These are phyloP conservation scores for Cydonia oblonga DNA, from an alignment of 331 rosid genomes.

Conservation along the genomic window DNA sequence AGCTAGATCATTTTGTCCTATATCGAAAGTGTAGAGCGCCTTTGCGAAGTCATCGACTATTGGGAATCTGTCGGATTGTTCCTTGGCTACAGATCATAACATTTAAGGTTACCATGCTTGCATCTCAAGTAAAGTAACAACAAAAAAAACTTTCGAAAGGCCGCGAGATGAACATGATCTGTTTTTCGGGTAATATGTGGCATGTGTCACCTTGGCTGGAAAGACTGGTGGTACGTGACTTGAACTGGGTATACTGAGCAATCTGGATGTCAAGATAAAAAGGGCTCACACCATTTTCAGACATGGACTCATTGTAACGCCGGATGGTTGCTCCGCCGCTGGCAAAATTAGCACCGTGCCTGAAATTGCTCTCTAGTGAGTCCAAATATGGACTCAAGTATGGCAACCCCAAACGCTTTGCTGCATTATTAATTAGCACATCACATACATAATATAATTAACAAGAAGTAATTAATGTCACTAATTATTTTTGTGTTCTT, in stretches of 20 bases:
- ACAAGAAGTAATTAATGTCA: not conserved
- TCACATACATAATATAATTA: too few species aligned
- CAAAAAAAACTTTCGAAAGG: too few species aligned
- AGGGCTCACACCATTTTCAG: constrained; percentile 45
- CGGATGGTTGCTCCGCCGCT: constrained; percentile 62
- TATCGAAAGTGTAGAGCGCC: constrained; percentile 64
- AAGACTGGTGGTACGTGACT: constrained; percentile 39
- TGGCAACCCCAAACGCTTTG: constrained; percentile 41
- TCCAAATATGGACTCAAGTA: constrained; percentile 51
- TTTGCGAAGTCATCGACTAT: constrained; percentile 52
- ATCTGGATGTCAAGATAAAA: constrained; percentile 60
- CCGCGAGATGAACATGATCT: too few species aligned
- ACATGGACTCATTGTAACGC: constrained; percentile 42
- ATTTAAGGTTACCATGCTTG: not conserved
- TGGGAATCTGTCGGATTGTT: constrained; percentile 27
- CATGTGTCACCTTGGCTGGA: constrained; percentile 29
- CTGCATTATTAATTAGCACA: constrained; percentile 21
- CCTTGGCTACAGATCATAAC: constrained; percentile 19
- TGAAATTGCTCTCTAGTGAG: constrained; percentile 60
- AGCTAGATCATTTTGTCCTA: constrained; percentile 76
- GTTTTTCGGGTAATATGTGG: too few species aligned
- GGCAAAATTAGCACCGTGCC: constrained; percentile 74
- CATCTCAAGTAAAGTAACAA: too few species aligned
- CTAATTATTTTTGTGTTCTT: too few species aligned
- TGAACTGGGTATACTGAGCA: constrained; percentile 48